phyloP scores from a whole-genome alignment of 768 basidiomycete species.

The Epithele typhae region DNA sequence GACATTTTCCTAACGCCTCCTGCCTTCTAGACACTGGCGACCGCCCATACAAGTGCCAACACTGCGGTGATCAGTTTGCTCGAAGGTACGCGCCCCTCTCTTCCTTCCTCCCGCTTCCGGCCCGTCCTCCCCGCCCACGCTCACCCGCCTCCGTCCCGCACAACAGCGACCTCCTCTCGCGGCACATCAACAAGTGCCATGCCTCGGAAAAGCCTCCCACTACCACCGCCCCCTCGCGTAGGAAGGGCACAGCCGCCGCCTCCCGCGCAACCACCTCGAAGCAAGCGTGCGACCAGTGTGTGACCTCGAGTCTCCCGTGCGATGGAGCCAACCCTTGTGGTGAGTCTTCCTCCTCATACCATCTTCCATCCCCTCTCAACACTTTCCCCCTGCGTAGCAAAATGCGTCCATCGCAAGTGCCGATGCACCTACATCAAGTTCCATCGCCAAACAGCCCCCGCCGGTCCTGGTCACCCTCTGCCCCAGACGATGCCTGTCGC shows the following conservation, averaged over 20 bases:
- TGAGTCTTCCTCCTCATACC: conserved; percentile 32
- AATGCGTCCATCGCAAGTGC: conserved; percentile 67
- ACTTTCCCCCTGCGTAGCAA: conserved; percentile 40
- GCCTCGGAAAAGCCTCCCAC: conserved; percentile 61
- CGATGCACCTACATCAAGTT: conserved; percentile 81
- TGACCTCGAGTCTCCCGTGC: conserved; percentile 68
- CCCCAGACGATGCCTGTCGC: conserved; percentile 26
- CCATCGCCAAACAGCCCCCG: conserved; percentile 76
- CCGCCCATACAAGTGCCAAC: conserved; percentile 83
- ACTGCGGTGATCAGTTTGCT: conserved; percentile 88
- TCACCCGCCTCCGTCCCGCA: neutral
- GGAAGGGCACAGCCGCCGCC: conserved; percentile 63
- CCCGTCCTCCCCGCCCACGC: conserved; percentile 1
- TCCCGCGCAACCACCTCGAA: conserved; percentile 75
- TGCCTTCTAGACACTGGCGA: conserved; percentile 73
- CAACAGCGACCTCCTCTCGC: conserved; percentile 72
- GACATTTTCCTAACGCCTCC: conserved; percentile 5
- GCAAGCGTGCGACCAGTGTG: conserved; percentile 84
- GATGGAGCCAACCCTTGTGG: conserved; percentile 79
- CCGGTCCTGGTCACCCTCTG: conserved; percentile 63
- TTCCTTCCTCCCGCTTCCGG: neutral
- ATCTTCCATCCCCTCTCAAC: neutral
- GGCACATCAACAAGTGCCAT: conserved; percentile 88
- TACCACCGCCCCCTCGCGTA: conserved; percentile 38
- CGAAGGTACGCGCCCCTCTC: conserved; percentile 49